Percentiles rank a stretch among this genome's conserved stretches.
Conservation (phyloP, 495 filamentous ascomycete species). For the Aspergillus sclerotiicarbonarius region DNA sequence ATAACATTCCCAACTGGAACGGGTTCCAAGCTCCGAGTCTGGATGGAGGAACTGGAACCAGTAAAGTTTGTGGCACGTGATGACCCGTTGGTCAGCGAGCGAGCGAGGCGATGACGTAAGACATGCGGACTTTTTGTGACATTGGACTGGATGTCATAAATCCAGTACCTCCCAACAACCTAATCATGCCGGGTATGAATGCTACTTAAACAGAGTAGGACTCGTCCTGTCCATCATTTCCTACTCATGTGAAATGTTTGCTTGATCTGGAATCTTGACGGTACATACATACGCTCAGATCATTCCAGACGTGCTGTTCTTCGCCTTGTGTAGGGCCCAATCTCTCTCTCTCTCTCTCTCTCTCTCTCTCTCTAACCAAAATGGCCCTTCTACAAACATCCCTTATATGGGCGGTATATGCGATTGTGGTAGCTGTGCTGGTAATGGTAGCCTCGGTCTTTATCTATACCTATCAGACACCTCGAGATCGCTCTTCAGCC, state of each 20-base stretch:
- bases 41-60: too few species aligned
- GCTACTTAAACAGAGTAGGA: too few species aligned
- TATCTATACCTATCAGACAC: constrained; percentile 82
- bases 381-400: constrained; percentile 78
- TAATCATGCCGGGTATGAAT: too few species aligned
- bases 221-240: too few species aligned
- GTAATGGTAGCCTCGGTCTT: constrained; percentile 74
- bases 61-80: too few species aligned
- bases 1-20: not conserved
- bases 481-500: constrained; percentile 75
- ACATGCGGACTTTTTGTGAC: not conserved
- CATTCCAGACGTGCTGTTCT: too few species aligned
- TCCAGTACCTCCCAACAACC: not conserved
- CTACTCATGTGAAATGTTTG: too few species aligned
- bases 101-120: constrained; percentile 25
- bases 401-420: constrained; percentile 91
- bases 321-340: too few species aligned
- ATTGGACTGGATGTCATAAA: not conserved
- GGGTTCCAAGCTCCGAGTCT: not conserved
- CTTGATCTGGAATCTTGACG: too few species aligned
- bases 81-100: too few species aligned
- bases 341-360: not conserved
- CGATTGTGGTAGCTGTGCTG: constrained; percentile 68
- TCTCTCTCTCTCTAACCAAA: constrained; percentile 10
- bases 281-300: too few species aligned